phyloP scores from a whole-genome alignment of 2,329 filamentous ascomycete species.

The Xylaria digitata region DNA sequence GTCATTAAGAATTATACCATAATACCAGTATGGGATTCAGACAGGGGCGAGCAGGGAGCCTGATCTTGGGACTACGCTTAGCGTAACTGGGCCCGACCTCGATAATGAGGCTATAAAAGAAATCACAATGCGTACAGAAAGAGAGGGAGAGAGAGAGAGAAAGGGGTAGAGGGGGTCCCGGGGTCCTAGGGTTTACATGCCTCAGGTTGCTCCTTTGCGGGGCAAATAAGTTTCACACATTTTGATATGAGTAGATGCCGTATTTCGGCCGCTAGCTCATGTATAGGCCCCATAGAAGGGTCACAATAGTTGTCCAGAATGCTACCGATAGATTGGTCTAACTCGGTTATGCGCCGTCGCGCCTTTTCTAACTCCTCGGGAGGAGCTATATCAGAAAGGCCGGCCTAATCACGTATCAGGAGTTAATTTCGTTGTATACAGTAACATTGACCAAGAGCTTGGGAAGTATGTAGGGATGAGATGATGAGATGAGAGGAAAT shows the following conservation, averaged over 20 bases:
- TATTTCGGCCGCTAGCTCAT: constrained; percentile 62
- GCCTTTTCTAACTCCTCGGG: constrained; percentile 56
- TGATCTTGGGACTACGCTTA: not conserved
- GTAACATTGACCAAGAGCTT: too few relatives aligned
- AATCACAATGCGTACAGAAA: not conserved
- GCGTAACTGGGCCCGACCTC: not conserved
- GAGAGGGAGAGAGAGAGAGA: not conserved
- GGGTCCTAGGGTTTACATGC: constrained; percentile 26
- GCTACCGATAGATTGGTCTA: constrained; percentile 58
- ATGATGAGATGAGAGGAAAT: not conserved
- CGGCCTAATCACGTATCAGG: constrained; percentile 38
- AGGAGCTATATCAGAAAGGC: constrained; percentile 43
- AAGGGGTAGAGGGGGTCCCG: too few relatives aligned
- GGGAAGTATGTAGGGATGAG: too few relatives aligned
- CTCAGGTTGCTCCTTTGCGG: constrained; percentile 58
- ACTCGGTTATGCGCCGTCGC: constrained; percentile 54
- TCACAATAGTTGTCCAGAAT: constrained; percentile 65
- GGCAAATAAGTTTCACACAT: constrained; percentile 60
- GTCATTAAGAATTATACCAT: not conserved
- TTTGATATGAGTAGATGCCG: constrained; percentile 62
- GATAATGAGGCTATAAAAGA: not conserved
- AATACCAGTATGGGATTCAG: not conserved
- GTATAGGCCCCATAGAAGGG: constrained; percentile 62
- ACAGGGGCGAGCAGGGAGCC: not conserved
- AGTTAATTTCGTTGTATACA: constrained; percentile 10